These are phyloP conservation scores for Exsudoporus frostii DNA, from an alignment of 768 basidiomycete genomes.

Conservation along the genomic window DNA sequence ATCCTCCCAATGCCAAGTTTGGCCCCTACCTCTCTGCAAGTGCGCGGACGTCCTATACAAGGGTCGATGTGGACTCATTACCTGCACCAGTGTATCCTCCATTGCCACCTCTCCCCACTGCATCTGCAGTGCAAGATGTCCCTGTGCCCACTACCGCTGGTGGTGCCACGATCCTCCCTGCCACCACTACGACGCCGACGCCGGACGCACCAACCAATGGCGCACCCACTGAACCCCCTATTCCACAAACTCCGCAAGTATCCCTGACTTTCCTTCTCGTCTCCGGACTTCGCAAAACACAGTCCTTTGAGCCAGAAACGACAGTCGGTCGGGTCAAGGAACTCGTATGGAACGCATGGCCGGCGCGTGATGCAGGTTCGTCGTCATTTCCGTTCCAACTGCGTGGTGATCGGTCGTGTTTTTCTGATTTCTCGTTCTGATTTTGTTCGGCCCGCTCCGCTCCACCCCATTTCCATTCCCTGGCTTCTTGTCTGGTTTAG, in stretches of 20 bases:
- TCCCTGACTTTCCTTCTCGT: slow-evolving; percentile 71
- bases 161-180: neutral
- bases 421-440: slow-evolving; percentile 1
- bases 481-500: slow-evolving; percentile 31
- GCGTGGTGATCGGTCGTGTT: slow-evolving; percentile 12
- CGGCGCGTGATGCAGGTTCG: slow-evolving; percentile 46
- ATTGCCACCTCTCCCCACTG: slow-evolving; percentile 20
- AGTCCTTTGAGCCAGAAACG: slow-evolving; percentile 73
- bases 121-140: slow-evolving; percentile 2
- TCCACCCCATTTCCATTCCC: too few relatives aligned
- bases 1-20: slow-evolving; percentile 1
- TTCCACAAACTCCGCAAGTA: slow-evolving; percentile 63
- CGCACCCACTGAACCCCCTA: slow-evolving; percentile 13
- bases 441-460: neutral
- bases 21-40: slow-evolving; percentile 37
- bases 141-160: neutral
- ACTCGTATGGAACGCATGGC: slow-evolving; percentile 82
- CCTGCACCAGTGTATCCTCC: slow-evolving; percentile 23
- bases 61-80: slow-evolving; percentile 39
- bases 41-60: slow-evolving; percentile 53
- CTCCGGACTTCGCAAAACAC: slow-evolving; percentile 62
- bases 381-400: slow-evolving; percentile 8
- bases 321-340: slow-evolving; percentile 79
- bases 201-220: neutral
- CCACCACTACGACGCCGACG: slow-evolving; percentile 4